Base-by-base conservation (phyloP, 257 asterid species). In the Ilex aquifolium region DNA sequence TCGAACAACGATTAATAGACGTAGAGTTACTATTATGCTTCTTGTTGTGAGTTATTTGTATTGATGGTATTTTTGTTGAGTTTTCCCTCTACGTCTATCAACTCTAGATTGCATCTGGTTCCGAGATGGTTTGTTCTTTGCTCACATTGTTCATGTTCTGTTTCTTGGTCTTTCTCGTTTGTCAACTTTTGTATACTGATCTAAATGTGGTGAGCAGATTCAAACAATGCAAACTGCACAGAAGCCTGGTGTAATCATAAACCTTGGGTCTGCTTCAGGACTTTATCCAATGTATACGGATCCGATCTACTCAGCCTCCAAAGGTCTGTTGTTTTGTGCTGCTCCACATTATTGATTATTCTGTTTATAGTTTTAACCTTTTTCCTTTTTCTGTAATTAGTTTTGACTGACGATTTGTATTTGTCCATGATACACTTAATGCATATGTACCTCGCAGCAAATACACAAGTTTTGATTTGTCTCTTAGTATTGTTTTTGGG, bases 251-350 rank as follows among this genome's bases (percentile, higher is more conserved):
- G 90, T 77, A 54, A 82, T 93, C 62, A 77, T 93, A 62, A 90
- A 93, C 64, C 42, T 89, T 4, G 99, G 91, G 61, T 93, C 97
- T 48, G 87, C 97, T 66, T 76, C 96, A 8, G 99, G 99, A 59
- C 95, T 93, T 54, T 93, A 87, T 74, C 97, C 99, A 55, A 79
- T 90, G 95, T 74, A 63, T 67, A 44, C 6, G 12, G 95, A 84
- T 61, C 97, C 99, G 72, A 81, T 87, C 57, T 93, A 93, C 77
- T 83, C 99, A 66, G 95, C 83, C 65, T 32, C 96, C 44, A 93
- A 89, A 87, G 99, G 99, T 92, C 58, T 61, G 80, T 72, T 61
- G 57, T 53, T 63, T 73, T 61, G 57, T 53, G 59, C 70, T 31
- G 61, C 50, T 40, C 51, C 63, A 44, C 62, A 44, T 13, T 10